These are phyloP conservation scores for Achlya hypogyna DNA, from an alignment of 352 stramenopile species.

Conservation along the genomic window DNA sequence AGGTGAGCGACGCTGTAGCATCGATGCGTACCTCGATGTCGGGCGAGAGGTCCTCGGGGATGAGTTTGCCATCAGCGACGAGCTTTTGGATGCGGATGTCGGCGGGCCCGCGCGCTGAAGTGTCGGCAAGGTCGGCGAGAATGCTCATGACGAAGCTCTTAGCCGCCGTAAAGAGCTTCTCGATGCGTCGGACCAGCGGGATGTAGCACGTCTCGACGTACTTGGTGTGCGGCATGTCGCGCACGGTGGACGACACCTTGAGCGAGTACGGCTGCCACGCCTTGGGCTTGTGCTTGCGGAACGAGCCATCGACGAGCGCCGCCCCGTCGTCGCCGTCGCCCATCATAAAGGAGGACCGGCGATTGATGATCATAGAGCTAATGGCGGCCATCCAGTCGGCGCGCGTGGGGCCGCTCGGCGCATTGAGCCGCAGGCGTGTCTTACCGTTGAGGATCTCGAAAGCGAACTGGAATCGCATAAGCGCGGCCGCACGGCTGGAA, in stretches of 20 bases:
- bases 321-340: constrained; percentile 34
- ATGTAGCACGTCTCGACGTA: constrained; percentile 24
- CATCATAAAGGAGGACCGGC: constrained; percentile 39
- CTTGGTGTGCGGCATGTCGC: constrained; percentile 35
- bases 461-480: constrained; percentile 38
- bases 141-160: constrained; percentile 44
- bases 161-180: constrained; percentile 32
- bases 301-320: constrained; percentile 1
- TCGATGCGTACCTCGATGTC: not conserved
- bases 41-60: not conserved
- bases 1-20: not conserved
- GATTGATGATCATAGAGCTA: constrained; percentile 63
- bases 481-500: not conserved
- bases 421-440: constrained; percentile 60
- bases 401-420: constrained; percentile 43
- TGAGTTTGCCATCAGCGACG: not conserved
- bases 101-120: not conserved
- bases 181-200: constrained; percentile 21
- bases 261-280: constrained; percentile 72
- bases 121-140: constrained; percentile 57
- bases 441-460: constrained; percentile 73
- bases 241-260: constrained; percentile 59
- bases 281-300: constrained; percentile 6
- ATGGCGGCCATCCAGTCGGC: constrained; percentile 63
- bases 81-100: not conserved